phyloP scores from a whole-genome alignment of 768 basidiomycete genomes.

The Grammothele lineata region DNA sequence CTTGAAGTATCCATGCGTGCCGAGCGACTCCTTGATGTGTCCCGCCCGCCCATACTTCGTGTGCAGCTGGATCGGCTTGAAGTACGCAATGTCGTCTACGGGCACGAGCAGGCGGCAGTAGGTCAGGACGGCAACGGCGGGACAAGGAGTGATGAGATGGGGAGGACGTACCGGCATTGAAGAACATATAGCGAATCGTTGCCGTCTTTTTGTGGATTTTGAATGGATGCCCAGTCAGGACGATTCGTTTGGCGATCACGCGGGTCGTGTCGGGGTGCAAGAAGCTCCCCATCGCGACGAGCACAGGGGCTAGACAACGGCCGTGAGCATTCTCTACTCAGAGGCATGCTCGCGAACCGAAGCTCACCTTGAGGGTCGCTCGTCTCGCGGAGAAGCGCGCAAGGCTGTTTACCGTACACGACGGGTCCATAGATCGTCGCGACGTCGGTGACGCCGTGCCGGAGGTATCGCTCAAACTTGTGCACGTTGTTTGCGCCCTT shows the following conservation, averaged over 20 bases:
- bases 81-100: constrained; percentile 84
- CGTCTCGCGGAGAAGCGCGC: constrained; percentile 71
- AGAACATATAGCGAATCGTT: constrained; percentile 98
- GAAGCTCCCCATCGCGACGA: constrained; percentile 89
- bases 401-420: constrained; percentile 80
- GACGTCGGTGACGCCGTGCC: constrained; percentile 75
- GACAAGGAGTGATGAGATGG: neutral
- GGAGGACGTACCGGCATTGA: constrained; percentile 63
- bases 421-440: constrained; percentile 90
- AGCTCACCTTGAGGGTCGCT: constrained; percentile 58
- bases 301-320: constrained; percentile 63
- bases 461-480: constrained; percentile 89
- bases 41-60: constrained; percentile 90
- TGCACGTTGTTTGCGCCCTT: constrained; percentile 95
- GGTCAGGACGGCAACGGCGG: neutral
- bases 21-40: constrained; percentile 88
- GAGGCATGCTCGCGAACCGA: too few species aligned
- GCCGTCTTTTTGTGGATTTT: constrained; percentile 97
- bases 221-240: constrained; percentile 94
- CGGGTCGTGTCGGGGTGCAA: constrained; percentile 87
- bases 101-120: neutral
- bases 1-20: constrained; percentile 96
- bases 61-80: constrained; percentile 88
- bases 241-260: constrained; percentile 88
- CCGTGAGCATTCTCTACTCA: too few species aligned